A percentile compares a stretch with the other conserved stretches of the same genome.
phyloP scores from a whole-genome alignment of 2,329 filamentous ascomycete species.

The Periconia sp. region DNA sequence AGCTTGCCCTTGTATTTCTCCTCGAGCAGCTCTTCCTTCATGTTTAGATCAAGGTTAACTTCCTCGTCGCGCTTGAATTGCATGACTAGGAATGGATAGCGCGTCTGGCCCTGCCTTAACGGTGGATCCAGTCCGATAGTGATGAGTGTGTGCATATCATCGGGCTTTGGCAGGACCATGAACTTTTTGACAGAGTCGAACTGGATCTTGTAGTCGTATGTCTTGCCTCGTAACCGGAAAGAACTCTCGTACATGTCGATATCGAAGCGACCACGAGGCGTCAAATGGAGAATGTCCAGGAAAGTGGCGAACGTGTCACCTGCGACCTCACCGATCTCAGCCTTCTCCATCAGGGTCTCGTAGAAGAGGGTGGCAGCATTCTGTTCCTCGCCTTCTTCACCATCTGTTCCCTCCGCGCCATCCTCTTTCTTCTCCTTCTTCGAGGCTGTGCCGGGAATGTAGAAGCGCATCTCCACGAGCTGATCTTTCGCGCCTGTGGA shows the following conservation, averaged over 20 bases:
- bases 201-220: conserved; percentile 99
- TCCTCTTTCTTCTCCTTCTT: conserved; percentile 73
- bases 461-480: conserved; percentile 98
- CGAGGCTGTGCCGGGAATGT: conserved; percentile 87
- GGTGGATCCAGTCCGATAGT: conserved; percentile 94
- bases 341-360: conserved; percentile 96
- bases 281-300: conserved; percentile 94
- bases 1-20: conserved; percentile 90
- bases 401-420: conserved; percentile 66
- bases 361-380: conserved; percentile 98
- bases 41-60: conserved; percentile 93
- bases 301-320: conserved; percentile 98
- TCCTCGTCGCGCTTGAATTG: conserved; percentile 98
- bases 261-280: conserved; percentile 97
- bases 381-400: conserved; percentile 74
- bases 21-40: conserved; percentile 86
- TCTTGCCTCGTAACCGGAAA: conserved; percentile 96
- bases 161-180: conserved; percentile 97
- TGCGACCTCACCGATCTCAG: conserved; percentile 98
- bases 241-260: conserved; percentile 99
- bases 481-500: conserved; percentile 88
- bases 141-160: conserved; percentile 94
- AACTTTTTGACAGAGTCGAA: conserved; percentile 99
- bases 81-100: conserved; percentile 99
- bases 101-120: conserved; percentile 92